Percentiles rank a stretch among this genome's conserved stretches.
Evolutionary conservation across 2,329 filamentous ascomycete species (phyloP).

Genomic region (Apiospora arundinis): DNA sequence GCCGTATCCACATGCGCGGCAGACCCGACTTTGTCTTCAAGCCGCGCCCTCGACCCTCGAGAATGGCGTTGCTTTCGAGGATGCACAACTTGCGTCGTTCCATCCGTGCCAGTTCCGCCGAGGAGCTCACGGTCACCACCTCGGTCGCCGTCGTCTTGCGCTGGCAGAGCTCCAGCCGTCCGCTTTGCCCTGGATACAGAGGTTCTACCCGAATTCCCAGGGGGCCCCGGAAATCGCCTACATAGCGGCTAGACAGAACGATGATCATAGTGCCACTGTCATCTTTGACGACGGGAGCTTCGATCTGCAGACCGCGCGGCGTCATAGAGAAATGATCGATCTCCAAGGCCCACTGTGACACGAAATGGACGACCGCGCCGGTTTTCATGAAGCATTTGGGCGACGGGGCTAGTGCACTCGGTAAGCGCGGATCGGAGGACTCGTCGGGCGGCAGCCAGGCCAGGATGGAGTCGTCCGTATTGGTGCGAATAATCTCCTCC

Average conservation of each 20-base stretch:
- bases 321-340: neutral
- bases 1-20: neutral
- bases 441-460: slow-evolving; percentile 12
- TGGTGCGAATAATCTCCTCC: slow-evolving; percentile 27
- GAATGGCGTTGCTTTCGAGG: neutral
- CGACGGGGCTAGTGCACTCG: neutral
- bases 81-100: neutral
- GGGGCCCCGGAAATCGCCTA: slow-evolving; percentile 7
- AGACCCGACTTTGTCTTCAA: neutral
- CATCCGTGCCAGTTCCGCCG: neutral
- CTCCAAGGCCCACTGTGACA: neutral
- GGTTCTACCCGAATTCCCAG: neutral
- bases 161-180: neutral
- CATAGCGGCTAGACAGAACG: neutral
- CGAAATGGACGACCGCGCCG: neutral
- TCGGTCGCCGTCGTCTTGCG: neutral
- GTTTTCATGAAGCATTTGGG: neutral
- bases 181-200: neutral
- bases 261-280: neutral
- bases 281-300: neutral
- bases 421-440: too few relatives aligned
- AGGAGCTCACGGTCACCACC: neutral
- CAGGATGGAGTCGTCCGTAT: slow-evolving; percentile 19
- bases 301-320: neutral
- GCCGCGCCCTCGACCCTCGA: neutral